Conservation (phyloP, 495 filamentous ascomycete genomes). For the Penicillium cataractarum region DNA sequence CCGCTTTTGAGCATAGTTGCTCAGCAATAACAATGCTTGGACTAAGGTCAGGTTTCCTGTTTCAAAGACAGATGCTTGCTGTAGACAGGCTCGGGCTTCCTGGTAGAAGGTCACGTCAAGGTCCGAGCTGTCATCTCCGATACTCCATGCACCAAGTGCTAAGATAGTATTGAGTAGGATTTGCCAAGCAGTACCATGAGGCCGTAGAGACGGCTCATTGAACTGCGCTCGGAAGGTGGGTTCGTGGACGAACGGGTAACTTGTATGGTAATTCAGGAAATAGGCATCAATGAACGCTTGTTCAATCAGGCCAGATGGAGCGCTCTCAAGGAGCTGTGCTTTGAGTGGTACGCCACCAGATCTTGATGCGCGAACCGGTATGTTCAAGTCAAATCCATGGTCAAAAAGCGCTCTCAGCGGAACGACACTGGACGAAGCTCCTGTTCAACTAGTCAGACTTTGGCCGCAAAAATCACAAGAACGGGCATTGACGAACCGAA, state of each 20-base stretch:
- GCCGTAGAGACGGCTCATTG: constrained; percentile 52
- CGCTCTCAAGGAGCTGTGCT: constrained; percentile 45
- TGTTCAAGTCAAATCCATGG: constrained; percentile 51
- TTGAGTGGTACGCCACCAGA: constrained; percentile 42
- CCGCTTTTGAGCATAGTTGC: constrained; percentile 59
- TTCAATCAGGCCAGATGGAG: constrained; percentile 48
- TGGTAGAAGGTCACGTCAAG: constrained; percentile 54
- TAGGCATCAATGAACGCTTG: constrained; percentile 56
- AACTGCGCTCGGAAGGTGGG: constrained; percentile 58
- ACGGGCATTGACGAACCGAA: constrained; percentile 38
- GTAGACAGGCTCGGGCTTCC: constrained; percentile 47
- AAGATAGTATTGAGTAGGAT: constrained; percentile 55
- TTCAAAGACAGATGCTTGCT: constrained; percentile 53
- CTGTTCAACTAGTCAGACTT: constrained; percentile 26
- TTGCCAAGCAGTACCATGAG: constrained; percentile 54
- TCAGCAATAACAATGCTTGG: constrained; percentile 54
- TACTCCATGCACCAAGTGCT: constrained; percentile 56
- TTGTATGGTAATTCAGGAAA: constrained; percentile 55
- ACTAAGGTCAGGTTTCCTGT: constrained; percentile 55
- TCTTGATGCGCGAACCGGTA: constrained; percentile 40
- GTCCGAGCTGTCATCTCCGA: constrained; percentile 52
- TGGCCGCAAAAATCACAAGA: constrained; percentile 1
- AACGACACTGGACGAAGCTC: constrained; percentile 52
- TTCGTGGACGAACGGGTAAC: constrained; percentile 60
- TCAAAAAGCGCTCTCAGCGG: constrained; percentile 48